phyloP scores from a whole-genome alignment of 768 basidiomycete genomes.

The Leucocoprinus birnbaumii region DNA sequence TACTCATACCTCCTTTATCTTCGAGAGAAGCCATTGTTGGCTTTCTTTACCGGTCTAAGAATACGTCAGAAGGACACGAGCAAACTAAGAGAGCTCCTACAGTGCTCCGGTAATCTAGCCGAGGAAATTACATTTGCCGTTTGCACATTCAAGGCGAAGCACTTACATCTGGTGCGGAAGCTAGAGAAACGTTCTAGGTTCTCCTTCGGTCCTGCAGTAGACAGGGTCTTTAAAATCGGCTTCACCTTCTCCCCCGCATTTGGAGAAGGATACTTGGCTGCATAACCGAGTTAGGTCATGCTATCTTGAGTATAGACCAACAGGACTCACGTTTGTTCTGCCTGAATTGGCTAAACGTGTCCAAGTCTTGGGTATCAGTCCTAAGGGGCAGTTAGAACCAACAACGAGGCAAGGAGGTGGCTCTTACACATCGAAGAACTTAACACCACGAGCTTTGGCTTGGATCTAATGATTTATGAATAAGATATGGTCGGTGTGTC shows the following conservation, averaged over 20 bases:
- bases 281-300: constrained; percentile 14
- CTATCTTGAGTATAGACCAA: constrained; percentile 12
- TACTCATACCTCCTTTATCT: constrained; percentile 54
- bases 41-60: constrained; percentile 69
- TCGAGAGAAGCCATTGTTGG: constrained; percentile 73
- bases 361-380: constrained; percentile 72
- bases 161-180: constrained; percentile 72
- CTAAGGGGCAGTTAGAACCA: constrained; percentile 32
- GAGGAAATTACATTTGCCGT: constrained; percentile 11
- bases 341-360: constrained; percentile 34
- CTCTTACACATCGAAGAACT: constrained; percentile 84
- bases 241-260: constrained; percentile 57
- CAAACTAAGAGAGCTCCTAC: constrained; percentile 32
- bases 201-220: constrained; percentile 58
- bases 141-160: constrained; percentile 3
- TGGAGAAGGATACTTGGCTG: constrained; percentile 55
- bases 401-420: constrained; percentile 2
- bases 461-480: constrained; percentile 49
- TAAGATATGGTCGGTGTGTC: not conserved
- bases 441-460: constrained; percentile 72
- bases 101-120: constrained; percentile 52
- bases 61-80: not conserved
- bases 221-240: constrained; percentile 63
- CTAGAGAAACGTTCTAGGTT: constrained; percentile 66
- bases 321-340: constrained; percentile 31